Conservation (phyloP, 2,329 filamentous ascomycete genomes). For the Cladophialophora carrionii region DNA sequence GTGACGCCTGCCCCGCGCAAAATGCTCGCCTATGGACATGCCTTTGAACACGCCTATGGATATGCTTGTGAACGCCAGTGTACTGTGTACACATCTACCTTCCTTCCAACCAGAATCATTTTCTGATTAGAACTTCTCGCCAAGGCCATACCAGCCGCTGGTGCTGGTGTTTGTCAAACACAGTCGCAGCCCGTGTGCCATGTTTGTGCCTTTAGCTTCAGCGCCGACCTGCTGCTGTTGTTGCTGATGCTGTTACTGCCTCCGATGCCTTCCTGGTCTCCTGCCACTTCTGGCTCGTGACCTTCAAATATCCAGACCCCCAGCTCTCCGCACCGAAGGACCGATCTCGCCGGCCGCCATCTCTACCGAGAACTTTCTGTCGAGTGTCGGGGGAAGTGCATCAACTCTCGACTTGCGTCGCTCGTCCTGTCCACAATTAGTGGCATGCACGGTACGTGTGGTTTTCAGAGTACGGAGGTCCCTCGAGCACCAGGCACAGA, state of each 20-base stretch:
- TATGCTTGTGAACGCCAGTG: neutral
- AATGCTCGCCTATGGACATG: neutral
- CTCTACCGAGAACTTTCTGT: neutral
- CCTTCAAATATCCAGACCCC: neutral
- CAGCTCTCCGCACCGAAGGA: neutral
- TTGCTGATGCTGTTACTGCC: neutral
- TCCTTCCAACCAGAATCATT: neutral
- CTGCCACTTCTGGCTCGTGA: neutral
- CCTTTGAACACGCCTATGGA: no score
- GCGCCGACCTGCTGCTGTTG: neutral
- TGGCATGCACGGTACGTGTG: neutral
- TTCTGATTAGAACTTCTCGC: neutral
- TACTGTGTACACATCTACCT: neutral
- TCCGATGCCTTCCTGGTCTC: neutral
- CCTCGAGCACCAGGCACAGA: neutral
- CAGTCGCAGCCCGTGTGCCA: neutral
- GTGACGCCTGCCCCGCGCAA: neutral
- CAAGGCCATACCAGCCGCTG: neutral
- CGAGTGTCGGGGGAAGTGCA: neutral
- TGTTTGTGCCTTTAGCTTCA: neutral
- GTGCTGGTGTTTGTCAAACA: neutral
- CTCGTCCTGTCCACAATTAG: neutral
- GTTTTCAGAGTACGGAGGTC: neutral
- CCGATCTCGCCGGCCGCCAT: neutral
- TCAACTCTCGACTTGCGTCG: neutral